Evolutionary conservation across 2,329 filamentous ascomycete species (phyloP), one percentile per base, ranked within the genome.

Genomic region (Fusarium denticulatum): DNA sequence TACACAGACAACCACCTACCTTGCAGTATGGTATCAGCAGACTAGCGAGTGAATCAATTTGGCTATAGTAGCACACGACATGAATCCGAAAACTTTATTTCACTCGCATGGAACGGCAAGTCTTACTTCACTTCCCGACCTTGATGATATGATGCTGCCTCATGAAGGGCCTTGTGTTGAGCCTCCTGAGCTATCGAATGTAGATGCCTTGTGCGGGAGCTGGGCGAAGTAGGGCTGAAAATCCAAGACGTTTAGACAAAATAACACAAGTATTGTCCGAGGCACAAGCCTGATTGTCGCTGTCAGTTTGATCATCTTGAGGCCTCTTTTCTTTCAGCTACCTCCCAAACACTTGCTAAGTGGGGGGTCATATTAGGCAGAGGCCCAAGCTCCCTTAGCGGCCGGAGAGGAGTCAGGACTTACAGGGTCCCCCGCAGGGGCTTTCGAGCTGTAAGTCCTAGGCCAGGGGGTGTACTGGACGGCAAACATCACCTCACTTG

Each of bases 201-300:
- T 42, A 30, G 64, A 26, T 49, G 64, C 49, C 49, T 64, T 39
- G 43, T 32, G 49, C 15, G 61, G 37, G 32, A 42, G 28, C 47
- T 56, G 56, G 45, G 61, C 63, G 63, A 22, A 66, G 32, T 55
- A 66, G 59, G 59, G 64, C 64, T 64, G 64, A 66, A 49, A 60
- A 30, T 39, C 1, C 14, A 24, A 18, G 34, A 24, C 0, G 5
- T 13, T 5, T 8, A 13, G 52, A 39, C 60, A 63, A 47, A 63
- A 63, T 60, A 59, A 40, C 3, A 14, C 9, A 11, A 13, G 8
- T 22, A 59, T 40, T n/a, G n/a, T 59, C 40, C 39, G 20, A 57
- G 6, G 9, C 11, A 13, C 9, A 24, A 30, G 59, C 18, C n/a
- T 32, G 7, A n/a, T 34, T 56, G 18, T 43, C 13, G 16, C 18